phyloP scores from a whole-genome alignment of 768 basidiomycete species.

The Suillus paluster region DNA sequence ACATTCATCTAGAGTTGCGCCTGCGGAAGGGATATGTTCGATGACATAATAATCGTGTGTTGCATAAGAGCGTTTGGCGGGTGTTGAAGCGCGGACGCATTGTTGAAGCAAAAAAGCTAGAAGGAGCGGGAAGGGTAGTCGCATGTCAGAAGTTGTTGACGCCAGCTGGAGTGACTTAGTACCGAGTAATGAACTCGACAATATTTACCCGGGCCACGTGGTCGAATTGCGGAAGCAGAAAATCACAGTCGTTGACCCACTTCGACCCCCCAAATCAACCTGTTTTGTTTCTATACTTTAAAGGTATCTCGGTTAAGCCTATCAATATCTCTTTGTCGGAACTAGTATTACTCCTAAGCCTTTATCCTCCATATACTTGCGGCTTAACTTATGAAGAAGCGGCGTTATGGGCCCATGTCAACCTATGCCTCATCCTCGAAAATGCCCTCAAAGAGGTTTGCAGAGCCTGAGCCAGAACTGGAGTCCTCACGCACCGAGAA shows the following conservation, averaged over 20 bases:
- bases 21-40: conserved; percentile 57
- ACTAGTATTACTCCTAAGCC: conserved; percentile 3
- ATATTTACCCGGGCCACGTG: conserved; percentile 8
- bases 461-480: not conserved
- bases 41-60: conserved; percentile 85
- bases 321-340: not conserved
- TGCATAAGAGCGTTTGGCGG: conserved; percentile 57
- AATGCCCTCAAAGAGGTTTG: not conserved
- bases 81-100: conserved; percentile 38
- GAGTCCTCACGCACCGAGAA: not conserved
- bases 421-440: not conserved
- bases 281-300: conserved; percentile 2
- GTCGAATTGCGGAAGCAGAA: not conserved
- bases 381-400: conserved; percentile 1
- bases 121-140: conserved; percentile 23
- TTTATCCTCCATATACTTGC: conserved; percentile 5
- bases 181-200: too few relatives aligned
- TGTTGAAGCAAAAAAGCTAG: conserved; percentile 34
- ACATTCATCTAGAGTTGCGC: conserved; percentile 64
- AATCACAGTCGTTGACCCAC: too few relatives aligned
- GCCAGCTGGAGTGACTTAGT: not conserved
- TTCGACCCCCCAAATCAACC: conserved; percentile 3
- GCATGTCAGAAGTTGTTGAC: conserved; percentile 14
- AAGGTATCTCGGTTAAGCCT: not conserved
- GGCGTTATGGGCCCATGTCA: not conserved